phyloP scores from a whole-genome alignment of 140 eudicot genomes.

The Bidens hawaiensis region DNA sequence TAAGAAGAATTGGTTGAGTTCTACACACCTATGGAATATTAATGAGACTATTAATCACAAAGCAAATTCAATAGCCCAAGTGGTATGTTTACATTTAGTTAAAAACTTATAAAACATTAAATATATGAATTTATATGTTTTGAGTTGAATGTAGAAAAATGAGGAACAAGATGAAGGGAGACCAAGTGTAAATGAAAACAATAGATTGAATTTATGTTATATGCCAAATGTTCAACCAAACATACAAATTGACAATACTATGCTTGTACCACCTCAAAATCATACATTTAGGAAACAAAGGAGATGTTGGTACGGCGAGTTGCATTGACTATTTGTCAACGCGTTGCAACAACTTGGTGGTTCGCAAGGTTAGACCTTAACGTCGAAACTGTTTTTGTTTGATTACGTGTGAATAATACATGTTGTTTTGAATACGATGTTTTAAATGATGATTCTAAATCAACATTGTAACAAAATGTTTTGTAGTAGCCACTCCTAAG shows the following conservation, averaged over 20 bases:
- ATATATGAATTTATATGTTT: slow-evolving; percentile 6
- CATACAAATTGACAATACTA: slow-evolving; percentile 4
- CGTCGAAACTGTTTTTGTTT: too few species aligned
- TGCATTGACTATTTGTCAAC: slow-evolving; percentile 70
- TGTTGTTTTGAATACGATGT: too few species aligned
- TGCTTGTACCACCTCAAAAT: slow-evolving; percentile 17
- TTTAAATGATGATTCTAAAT: background rate
- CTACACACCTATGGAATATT: slow-evolving; percentile 81
- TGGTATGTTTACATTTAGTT: slow-evolving; percentile 7
- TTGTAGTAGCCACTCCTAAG: slow-evolving; percentile 88
- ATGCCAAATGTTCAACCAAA: slow-evolving; percentile 30
- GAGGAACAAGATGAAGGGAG: slow-evolving; percentile 26
- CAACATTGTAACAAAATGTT: slow-evolving; percentile 4
- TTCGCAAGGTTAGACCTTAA: slow-evolving; percentile 58
- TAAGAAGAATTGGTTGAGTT: slow-evolving; percentile 86
- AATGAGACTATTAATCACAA: slow-evolving; percentile 19
- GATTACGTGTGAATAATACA: too few species aligned
- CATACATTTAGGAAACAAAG: slow-evolving; percentile 60
- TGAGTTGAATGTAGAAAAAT: slow-evolving; percentile 32
- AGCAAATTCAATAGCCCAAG: slow-evolving; percentile 11
- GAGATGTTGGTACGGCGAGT: slow-evolving; percentile 83
- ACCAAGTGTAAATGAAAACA: slow-evolving; percentile 22
- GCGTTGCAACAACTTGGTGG: slow-evolving; percentile 84
- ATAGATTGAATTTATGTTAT: slow-evolving; percentile 29
- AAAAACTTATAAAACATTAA: background rate